Conservation (phyloP, 2,329 filamentous ascomycete species). For the Colletotrichum plurivorum region DNA sequence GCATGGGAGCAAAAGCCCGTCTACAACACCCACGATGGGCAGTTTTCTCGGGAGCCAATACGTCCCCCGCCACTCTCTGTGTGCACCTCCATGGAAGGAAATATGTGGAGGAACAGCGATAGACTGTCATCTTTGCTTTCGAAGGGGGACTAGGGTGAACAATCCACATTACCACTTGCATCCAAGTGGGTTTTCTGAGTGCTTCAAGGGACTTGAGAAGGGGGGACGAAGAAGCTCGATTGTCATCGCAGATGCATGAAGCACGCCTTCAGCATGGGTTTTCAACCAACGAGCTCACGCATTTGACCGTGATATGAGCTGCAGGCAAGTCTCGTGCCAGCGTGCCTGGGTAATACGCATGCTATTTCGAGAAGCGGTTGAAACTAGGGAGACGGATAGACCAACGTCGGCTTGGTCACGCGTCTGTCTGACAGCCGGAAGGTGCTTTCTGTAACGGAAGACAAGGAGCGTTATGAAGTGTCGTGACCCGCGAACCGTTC, state of each 20-base stretch:
- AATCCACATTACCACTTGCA: neutral
- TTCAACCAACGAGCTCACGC: neutral
- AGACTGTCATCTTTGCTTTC: neutral
- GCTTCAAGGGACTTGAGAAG: neutral
- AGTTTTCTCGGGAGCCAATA: constrained; percentile 8
- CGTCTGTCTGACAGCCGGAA: neutral
- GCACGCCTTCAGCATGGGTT: constrained; percentile 2
- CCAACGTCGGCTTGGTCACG: neutral
- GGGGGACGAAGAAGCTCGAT: neutral
- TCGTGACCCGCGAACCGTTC: constrained; percentile 3
- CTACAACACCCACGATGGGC: neutral
- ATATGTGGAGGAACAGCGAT: neutral
- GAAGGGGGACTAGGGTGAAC: neutral
- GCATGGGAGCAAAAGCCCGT: neutral
- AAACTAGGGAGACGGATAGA: neutral
- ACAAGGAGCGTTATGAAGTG: neutral
- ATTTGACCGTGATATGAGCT: neutral
- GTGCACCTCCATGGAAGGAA: neutral
- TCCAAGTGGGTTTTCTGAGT: neutral
- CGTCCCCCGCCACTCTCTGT: constrained; percentile 1
- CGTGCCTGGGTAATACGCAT: neutral
- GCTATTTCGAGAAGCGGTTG: neutral
- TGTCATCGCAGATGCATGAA: constrained; percentile 7
- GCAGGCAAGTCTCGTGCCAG: constrained; percentile 18
- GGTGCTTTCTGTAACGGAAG: neutral